Conservation (phyloP, 768 basidiomycete genomes). For the Crepidotus variabilis region DNA sequence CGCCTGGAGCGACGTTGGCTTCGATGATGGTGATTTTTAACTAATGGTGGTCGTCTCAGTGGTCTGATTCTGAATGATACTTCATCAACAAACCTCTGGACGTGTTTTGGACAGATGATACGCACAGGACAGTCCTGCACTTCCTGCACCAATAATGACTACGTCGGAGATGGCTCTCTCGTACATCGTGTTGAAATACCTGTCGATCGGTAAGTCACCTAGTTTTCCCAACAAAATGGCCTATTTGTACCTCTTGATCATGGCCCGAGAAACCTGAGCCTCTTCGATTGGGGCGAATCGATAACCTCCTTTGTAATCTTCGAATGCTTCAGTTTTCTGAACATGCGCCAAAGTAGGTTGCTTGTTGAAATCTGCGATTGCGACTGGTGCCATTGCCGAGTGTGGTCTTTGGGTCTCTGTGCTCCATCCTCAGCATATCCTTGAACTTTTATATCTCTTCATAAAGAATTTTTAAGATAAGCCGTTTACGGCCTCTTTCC, state of each 20-base stretch:
- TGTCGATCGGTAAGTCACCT: constrained; percentile 17
- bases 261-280: constrained; percentile 71
- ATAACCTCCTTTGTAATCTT: constrained; percentile 62
- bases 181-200: constrained; percentile 74
- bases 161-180: constrained; percentile 74
- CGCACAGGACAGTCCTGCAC: constrained; percentile 67
- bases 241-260: constrained; percentile 60
- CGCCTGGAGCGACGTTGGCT: constrained; percentile 76
- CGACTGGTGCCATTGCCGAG: constrained; percentile 22
- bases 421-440: no score
- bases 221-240: neutral
- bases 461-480: no score
- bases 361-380: constrained; percentile 11
- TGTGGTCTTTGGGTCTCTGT: no score
- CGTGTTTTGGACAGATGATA: constrained; percentile 65
- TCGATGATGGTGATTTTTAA: constrained; percentile 60
- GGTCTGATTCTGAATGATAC: neutral
- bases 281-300: constrained; percentile 73
- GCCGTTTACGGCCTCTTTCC: no score
- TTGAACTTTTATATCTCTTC: no score
- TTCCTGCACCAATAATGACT: constrained; percentile 73
- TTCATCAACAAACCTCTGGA: constrained; percentile 47
- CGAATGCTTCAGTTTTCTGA: constrained; percentile 33
- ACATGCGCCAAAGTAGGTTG: constrained; percentile 1
- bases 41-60: constrained; percentile 14